Evolutionary conservation across 2,329 filamentous ascomycete species (phyloP), one percentile per base, ranked within the genome.

Genomic region (Fusarium metavorans): DNA sequence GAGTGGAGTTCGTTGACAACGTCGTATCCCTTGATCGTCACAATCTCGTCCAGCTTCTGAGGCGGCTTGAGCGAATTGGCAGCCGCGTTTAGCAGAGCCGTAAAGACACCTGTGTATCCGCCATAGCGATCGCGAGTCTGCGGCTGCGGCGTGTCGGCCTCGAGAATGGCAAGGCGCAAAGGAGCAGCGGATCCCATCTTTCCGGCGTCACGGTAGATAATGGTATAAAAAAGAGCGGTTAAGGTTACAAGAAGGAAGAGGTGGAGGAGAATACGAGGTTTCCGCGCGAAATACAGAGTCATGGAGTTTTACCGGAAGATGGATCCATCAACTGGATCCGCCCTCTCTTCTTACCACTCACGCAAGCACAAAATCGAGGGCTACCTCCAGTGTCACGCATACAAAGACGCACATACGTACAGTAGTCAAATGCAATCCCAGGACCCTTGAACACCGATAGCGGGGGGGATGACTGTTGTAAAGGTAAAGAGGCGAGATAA

Each of bases 111-210:
- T 71, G 91, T 90, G 84, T 98, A 98, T 70, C 88, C 88, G 61
- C 91, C 90, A 83, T 93, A 95, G 78, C 90, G 90, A 65, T 87
- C 87, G 64, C 89, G 85, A 41, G 92, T 90, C 50, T 88, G 83
- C 2, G 91, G 88, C 59, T 93, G 87, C 1, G 95, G 95, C 2
- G 90, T 93, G 84, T 98, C 96, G 86, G 94, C 93, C 87, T 98
- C 94, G 76, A 98, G 91, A 77, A 98, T 89, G 56, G 95, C 95
- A 83, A 98, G 92, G 66, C 94, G 92, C 76, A 96, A 85, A 34
- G 89, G 89, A 34, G 90, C 41, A 16, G 68, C 62, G 57, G 73
- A 66, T 35, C 52, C 41, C 75, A 79, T 78, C 60, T 73, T 27
- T n/a, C 13, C 62, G 64, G 13, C 27, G 35, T 45, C 30, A 37